A percentile compares a stretch with the other conserved stretches of the same genome.
Evolutionary conservation across 208 protist genomes (phyloP).

Genomic region (Vickermania ingenoplastis): DNA sequence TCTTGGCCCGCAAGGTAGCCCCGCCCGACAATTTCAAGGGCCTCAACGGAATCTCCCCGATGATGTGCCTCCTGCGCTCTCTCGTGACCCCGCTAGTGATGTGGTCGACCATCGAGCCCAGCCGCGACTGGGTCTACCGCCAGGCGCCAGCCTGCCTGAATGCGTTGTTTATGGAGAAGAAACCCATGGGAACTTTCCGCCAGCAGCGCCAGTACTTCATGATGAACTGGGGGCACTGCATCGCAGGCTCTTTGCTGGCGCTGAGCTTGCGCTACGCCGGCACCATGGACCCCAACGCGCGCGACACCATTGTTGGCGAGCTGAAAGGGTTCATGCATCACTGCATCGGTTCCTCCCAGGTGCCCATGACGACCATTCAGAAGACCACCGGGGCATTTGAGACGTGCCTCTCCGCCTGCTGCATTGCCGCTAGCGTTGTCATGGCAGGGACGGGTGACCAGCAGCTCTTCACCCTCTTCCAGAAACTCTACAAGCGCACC

Average conservation of each 20-base stretch:
- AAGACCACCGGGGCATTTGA: conserved; percentile 69
- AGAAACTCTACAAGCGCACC: conserved; percentile 43
- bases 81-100: conserved; percentile 55
- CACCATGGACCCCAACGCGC: conserved; percentile 47
- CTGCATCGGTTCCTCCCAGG: conserved; percentile 45
- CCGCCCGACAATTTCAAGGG: conserved; percentile 39
- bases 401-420: conserved; percentile 57
- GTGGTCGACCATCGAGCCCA: conserved; percentile 50
- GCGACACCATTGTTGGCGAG: conserved; percentile 42
- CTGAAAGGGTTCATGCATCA: conserved; percentile 58
- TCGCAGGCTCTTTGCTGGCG: conserved; percentile 59
- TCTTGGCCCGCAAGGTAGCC: conserved; percentile 35
- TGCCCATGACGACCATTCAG: conserved; percentile 40
- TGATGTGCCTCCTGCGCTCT: conserved; percentile 65
- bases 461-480: conserved; percentile 55
- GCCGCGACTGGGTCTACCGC: conserved; percentile 30
- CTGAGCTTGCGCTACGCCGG: conserved; percentile 76
- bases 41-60: conserved; percentile 61
- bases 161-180: conserved; percentile 7
- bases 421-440: conserved; percentile 61
- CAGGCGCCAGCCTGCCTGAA: conserved; percentile 38
- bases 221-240: conserved; percentile 70
- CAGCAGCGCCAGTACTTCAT: conserved; percentile 67
- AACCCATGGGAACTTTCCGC: conserved; percentile 17
- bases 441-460: conserved; percentile 92